These are phyloP conservation scores for Avena atlantica DNA, from an alignment of 176 grass and related monocot genomes.

Conservation along the genomic window DNA sequence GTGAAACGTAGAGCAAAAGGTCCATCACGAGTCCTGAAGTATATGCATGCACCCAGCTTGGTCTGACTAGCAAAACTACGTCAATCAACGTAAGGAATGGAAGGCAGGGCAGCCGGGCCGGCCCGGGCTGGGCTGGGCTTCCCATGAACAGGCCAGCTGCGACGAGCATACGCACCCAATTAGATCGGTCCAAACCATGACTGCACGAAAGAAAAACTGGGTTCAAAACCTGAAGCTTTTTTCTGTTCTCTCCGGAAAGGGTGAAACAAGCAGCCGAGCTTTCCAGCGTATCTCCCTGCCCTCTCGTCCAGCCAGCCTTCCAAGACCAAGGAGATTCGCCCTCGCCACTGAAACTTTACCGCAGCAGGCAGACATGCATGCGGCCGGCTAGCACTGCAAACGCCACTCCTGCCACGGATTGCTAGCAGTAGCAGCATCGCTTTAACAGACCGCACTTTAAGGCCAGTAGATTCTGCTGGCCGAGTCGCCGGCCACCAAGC, in stretches of 20 bases:
- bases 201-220: no score
- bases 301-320: neutral
- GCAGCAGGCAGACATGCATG: neutral
- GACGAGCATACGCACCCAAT: no score
- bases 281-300: constrained; percentile 26
- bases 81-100: no score
- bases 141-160: no score
- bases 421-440: neutral
- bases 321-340: constrained; percentile 36
- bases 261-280: constrained; percentile 4
- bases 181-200: no score
- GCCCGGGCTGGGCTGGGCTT: no score
- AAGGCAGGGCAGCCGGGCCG: no score
- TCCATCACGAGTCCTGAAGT: neutral
- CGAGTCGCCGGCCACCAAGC: neutral
- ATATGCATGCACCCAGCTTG: no score
- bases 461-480: constrained; percentile 15
- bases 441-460: constrained; percentile 41
- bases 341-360: neutral
- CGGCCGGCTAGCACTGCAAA: neutral
- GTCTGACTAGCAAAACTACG: neutral
- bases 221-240: neutral
- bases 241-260: neutral
- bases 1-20: neutral
- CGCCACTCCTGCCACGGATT: neutral